Evolutionary conservation across 2,329 filamentous ascomycete species (phyloP).

Genomic region (Sphaerulina musiva): DNA sequence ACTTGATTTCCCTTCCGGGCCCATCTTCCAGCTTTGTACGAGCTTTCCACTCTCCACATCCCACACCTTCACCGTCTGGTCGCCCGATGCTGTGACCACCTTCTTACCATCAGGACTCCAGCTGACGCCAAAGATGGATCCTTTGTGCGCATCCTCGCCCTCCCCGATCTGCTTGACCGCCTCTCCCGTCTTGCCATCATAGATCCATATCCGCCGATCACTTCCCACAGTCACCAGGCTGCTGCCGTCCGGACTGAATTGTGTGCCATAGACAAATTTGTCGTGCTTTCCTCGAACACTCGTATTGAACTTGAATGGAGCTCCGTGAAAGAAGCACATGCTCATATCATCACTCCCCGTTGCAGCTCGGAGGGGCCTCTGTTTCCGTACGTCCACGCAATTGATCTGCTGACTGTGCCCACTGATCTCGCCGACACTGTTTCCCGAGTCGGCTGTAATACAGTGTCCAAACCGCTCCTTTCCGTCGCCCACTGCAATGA

Average conservation of each 20-base stretch:
- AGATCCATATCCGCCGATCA: slow-evolving; percentile 88
- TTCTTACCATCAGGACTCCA: slow-evolving; percentile 83
- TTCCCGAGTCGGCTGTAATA: slow-evolving; percentile 91
- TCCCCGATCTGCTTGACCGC: slow-evolving; percentile 69
- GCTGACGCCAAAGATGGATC: slow-evolving; percentile 85
- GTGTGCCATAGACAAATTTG: slow-evolving; percentile 80
- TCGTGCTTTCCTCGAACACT: slow-evolving; percentile 72
- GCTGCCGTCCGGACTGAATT: slow-evolving; percentile 82
- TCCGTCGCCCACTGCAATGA: slow-evolving; percentile 93
- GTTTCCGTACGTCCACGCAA: slow-evolving; percentile 78
- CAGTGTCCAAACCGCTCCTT: slow-evolving; percentile 90
- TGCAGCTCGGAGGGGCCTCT: slow-evolving; percentile 82
- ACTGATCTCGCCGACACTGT: slow-evolving; percentile 87
- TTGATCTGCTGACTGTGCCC: slow-evolving; percentile 91
- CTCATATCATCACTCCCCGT: slow-evolving; percentile 87
- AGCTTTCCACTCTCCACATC: slow-evolving; percentile 73
- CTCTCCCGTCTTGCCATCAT: slow-evolving; percentile 93
- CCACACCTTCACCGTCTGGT: slow-evolving; percentile 93
- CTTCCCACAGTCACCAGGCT: slow-evolving; percentile 80
- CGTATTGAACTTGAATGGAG: slow-evolving; percentile 92
- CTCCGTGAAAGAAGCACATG: slow-evolving; percentile 86
- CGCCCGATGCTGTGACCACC: slow-evolving; percentile 85
- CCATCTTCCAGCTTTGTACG: slow-evolving; percentile 77
- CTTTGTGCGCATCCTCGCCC: slow-evolving; percentile 64
- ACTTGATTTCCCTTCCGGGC: slow-evolving; percentile 63